phyloP scores from a whole-genome alignment of 139 green algal species.

The Picochlorum sp. region DNA sequence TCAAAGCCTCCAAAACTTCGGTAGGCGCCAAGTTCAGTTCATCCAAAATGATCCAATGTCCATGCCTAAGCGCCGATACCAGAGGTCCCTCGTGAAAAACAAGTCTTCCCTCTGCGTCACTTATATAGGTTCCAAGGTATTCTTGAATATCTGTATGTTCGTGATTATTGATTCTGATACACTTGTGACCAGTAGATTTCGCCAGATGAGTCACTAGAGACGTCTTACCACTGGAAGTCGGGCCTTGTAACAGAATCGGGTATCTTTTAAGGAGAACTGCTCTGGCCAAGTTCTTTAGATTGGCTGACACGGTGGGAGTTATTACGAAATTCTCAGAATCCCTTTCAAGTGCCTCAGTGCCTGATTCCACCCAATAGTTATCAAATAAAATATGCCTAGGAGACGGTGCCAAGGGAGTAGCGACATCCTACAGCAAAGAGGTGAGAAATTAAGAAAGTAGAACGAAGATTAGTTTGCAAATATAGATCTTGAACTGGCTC shows the following conservation, averaged over 20 bases:
- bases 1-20: slow-evolving; percentile 94
- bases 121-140: slow-evolving; percentile 90
- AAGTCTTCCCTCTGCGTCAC: slow-evolving; percentile 56
- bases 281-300: slow-evolving; percentile 83
- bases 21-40: slow-evolving; percentile 95
- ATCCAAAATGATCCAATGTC: slow-evolving; percentile 96
- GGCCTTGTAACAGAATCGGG: slow-evolving; percentile 87
- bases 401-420: slow-evolving; percentile 13
- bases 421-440: slow-evolving; percentile 35
- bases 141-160: slow-evolving; percentile 97
- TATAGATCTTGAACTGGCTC: no score
- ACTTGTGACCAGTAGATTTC: slow-evolving; percentile 73
- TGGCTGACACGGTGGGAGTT: slow-evolving; percentile 61
- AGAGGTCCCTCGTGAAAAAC: slow-evolving; percentile 86
- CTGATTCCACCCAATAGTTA: slow-evolving; percentile 86
- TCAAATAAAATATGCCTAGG: slow-evolving; percentile 73
- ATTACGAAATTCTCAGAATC: slow-evolving; percentile 73
- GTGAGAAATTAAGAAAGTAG: no score
- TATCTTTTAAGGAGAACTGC: slow-evolving; percentile 75
- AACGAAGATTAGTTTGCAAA: no score
- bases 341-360: slow-evolving; percentile 30
- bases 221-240: slow-evolving; percentile 95
- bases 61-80: slow-evolving; percentile 76
- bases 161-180: slow-evolving; percentile 99
- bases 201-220: slow-evolving; percentile 90